Base-by-base conservation (phyloP, 257 asterid genomes). In the Misopates orontium region DNA sequence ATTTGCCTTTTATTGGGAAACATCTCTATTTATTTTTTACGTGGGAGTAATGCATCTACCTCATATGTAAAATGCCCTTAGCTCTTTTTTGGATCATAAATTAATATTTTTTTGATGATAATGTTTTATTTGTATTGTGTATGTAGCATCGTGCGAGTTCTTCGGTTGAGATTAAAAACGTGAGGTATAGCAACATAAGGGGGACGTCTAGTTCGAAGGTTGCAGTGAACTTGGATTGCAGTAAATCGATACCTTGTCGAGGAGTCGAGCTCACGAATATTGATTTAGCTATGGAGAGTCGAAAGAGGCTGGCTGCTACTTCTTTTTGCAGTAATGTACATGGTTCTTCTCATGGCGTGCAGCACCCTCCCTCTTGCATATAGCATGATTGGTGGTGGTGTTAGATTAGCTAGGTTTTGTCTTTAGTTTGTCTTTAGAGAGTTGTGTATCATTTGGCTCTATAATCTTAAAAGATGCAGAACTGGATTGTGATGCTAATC, bases 151-250 rank as follows among this genome's bases (percentile, higher is more conserved):
- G 14, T 7, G 63, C 77, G 2, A 66, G 70, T 12, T 84, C 90
- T 0, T 60, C 28, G 0, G 96, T 91, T 12, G 83, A 83, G 72
- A 83, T 91, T 59, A 68, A 68, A 11, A 82, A 85, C 44, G 92
- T 89, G 52, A 85, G 90, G 1, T 91, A 85, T 77, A 72, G 62
- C 32, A 85, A 87, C 72, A 84, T 91, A 0, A 41, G 62, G 66
- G 96, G 95, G 1, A 67, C 67, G 0, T 87, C 95, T 4, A 73
- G 75, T 15, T 68, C 86, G 0, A 56, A 85, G 54, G 61, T 75
- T 18, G 95, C 95, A 1, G 66, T 89, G 54, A 75, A 66, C 0
- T 31, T 89, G n/a, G 66, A 79, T 1, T 89, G 96, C 73, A 87
- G 91, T 12, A 58, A 68, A 44, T 16, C 68, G 0, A 17, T 63